Base-by-base conservation (phyloP, 1,284 basidiomycete species). In the Ustilago trichophora region DNA sequence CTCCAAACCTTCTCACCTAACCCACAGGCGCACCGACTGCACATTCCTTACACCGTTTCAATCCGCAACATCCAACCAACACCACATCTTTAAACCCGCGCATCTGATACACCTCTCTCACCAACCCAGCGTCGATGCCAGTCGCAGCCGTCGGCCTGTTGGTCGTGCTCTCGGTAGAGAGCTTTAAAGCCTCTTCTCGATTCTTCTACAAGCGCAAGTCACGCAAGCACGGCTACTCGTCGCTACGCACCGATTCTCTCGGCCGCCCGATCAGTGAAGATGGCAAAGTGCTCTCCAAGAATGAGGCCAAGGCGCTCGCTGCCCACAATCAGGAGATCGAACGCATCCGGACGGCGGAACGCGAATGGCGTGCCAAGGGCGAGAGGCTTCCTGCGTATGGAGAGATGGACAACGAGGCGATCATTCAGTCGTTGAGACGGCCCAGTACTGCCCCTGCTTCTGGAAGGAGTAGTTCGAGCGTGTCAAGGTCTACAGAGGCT, bases 271-370 rank as follows among this genome's bases (percentile, higher is more conserved):
- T 71, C 42, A 58, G 47, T 9, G 63, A 66, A 22, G 45, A 66
- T 27, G 68, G 68, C 47, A 66, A 67, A 27, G 35, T 46, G 3
- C 45, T 71, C 4, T 58, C 48, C 43, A 55, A 58, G 38, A 71
- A 71, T 50, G 46, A 71, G 37, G 68, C 68, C 18, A 62, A 51
- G 31, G 68, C 68, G 15, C 52, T 71, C 3, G 58, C 38, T 1
- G 63, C 57, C 3, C 68, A 71, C 41, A 42, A 71, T 15, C 42
- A 54, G 43, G 68, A 71, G 52, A 57, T 71, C 26, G 31, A 66
- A 25, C 57, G 68, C 25, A 71, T 71, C 24, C 44, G 56, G 11
- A 71, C 68, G 9, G 68, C 63, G 4, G 68, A 71, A 34, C 49
- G 58, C 19, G 68, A 71, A 41, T 71, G 68, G 68, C 35, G 68